Percentiles rank a stretch among this genome's conserved stretches.
Conservation (phyloP, 2,329 filamentous ascomycete genomes). For the Trichoderma simmonsii region DNA sequence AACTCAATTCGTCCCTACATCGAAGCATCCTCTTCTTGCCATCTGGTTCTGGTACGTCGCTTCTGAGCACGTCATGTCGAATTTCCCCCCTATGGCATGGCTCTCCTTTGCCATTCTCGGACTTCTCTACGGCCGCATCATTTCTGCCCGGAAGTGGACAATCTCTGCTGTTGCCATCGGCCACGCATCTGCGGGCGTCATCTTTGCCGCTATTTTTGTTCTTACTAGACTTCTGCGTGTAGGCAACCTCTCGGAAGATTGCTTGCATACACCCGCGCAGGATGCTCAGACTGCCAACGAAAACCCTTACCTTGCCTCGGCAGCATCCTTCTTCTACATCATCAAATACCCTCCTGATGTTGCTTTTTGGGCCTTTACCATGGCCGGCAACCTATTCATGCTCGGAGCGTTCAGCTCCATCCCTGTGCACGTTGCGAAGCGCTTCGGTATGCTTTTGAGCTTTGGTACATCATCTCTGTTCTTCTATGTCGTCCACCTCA, state of each 20-base stretch:
- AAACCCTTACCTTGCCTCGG: constrained; percentile 43
- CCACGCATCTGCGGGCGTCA: constrained; percentile 29
- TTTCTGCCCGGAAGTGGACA: constrained; percentile 34
- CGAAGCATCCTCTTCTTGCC: constrained; percentile 26
- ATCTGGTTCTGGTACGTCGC: constrained; percentile 42
- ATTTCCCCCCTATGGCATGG: constrained; percentile 46
- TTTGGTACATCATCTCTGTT: constrained; percentile 47
- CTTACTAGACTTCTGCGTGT: constrained; percentile 40
- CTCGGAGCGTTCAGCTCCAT: constrained; percentile 37
- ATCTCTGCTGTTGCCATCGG: constrained; percentile 26
- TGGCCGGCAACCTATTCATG: constrained; percentile 39
- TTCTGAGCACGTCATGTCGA: constrained; percentile 33
- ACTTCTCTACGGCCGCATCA: constrained; percentile 42
- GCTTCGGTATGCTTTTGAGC: constrained; percentile 37
- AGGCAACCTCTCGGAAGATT: constrained; percentile 44
- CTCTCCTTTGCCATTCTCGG: constrained; percentile 45
- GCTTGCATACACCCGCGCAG: constrained; percentile 40
- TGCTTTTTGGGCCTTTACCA: constrained; percentile 42
- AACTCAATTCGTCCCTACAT: background rate
- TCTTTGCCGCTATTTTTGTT: constrained; percentile 39
- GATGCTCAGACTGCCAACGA: constrained; percentile 23
- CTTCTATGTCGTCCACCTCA: constrained; percentile 43
- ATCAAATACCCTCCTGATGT: constrained; percentile 48
- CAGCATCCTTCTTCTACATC: constrained; percentile 44
- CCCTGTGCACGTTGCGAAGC: constrained; percentile 30